A percentile compares a stretch with the other conserved stretches of the same genome.
phyloP scores from a whole-genome alignment of 352 stramenopile genomes.

The Globisporangium radiosum region DNA sequence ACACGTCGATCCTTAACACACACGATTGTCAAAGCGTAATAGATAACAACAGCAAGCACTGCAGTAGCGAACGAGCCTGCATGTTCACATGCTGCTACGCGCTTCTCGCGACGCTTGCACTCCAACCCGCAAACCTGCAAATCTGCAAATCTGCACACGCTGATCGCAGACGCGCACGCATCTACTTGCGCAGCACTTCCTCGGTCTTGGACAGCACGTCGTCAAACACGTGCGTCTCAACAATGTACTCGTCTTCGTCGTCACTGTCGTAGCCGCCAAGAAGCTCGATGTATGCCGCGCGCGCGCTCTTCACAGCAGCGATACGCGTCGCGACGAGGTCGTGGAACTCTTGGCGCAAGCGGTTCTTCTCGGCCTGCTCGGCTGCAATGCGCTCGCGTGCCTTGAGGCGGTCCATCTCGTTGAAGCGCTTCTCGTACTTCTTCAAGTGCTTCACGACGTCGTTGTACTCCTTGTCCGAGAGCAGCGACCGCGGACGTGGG shows the following conservation, averaged over 20 bases:
- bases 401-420: conserved; percentile 82
- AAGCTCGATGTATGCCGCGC: conserved; percentile 61
- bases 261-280: conserved; percentile 78
- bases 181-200: conserved; percentile 65
- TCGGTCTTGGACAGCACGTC: conserved; percentile 63
- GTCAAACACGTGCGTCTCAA: conserved; percentile 70
- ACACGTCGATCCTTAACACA: too few species aligned
- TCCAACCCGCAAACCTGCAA: too few species aligned
- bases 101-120: too few species aligned
- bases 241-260: conserved; percentile 79
- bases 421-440: conserved; percentile 93
- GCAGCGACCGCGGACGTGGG: conserved; percentile 90
- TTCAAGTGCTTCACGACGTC: conserved; percentile 97
- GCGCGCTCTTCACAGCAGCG: conserved; percentile 17
- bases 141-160: too few species aligned
- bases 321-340: conserved; percentile 51
- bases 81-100: too few species aligned
- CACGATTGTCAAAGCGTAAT: too few species aligned
- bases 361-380: conserved; percentile 66
- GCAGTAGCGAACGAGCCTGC: too few species aligned
- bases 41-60: too few species aligned
- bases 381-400: conserved; percentile 66
- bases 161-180: too few species aligned
- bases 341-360: conserved; percentile 62
- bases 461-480: conserved; percentile 90